Evolutionary conservation across 2,329 filamentous ascomycete genomes (phyloP), one percentile per base, ranked within the genome.

Genomic region (Cladosporium colombiae): DNA sequence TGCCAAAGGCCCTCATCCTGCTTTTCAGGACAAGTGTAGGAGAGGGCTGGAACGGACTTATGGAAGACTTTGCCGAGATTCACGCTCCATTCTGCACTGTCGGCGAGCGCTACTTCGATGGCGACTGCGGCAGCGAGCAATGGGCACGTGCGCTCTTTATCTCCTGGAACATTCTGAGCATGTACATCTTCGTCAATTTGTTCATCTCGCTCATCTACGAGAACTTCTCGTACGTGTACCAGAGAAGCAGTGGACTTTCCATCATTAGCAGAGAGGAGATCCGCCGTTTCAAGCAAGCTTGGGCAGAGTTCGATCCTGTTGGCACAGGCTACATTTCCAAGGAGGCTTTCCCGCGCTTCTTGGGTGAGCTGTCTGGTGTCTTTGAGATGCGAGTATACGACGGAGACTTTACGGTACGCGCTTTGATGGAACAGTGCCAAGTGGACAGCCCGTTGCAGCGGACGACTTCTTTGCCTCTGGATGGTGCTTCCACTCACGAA

Each of bases 141-240:
- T 99, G 95, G 93, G 93, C 95, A 8, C 86, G 93, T 61, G 87
- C 89, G 37, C 83, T 99, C 11, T 99, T 99, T 81, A 93, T 98
- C 66, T 88, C 90, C 5, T 99, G 95, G 95, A 99, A 99, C 81
- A 94, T 99, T 73, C 86, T 99, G 79, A 98, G 94, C 90, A 99
- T 99, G 95, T 99, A 99, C 80, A 96, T 99, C 74, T 99, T 99
- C 74, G 94, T 98, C 75, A 97, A 94, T 75, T 82, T 99, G 75
- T 99, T 99, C 78, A 94, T 99, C 66, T 99, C 95, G 58, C 88
- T 99, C 77, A 99, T 99, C 72, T 99, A 96, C 80, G 95, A 99
- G 81, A 98, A 93, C 79, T 99, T 99, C 84, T 97, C 93, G 77
- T 99, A 99, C 74, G 95, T 99, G 69, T 99, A 98, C 77, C 96